Base-by-base conservation (phyloP, 495 filamentous ascomycete genomes). In the Emericellopsis terricola region DNA sequence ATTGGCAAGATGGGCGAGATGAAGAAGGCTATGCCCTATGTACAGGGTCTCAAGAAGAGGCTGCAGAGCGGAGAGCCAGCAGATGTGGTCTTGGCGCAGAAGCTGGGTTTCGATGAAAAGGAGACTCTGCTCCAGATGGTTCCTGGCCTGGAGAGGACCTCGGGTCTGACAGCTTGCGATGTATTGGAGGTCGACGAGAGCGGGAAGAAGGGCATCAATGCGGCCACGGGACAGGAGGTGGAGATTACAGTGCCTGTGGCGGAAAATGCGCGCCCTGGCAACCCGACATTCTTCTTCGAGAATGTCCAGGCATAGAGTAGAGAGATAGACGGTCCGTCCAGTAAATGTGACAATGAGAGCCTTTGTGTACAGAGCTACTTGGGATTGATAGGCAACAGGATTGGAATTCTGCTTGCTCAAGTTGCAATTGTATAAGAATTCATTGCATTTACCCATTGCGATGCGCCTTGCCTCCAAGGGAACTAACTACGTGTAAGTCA, bases 21-120 rank as follows among this genome's bases (percentile, higher is more conserved):
- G 69, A 97, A 97, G 71, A 83, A 87, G 56, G 87, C 82, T 17
- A 96, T 96, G 89, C 91, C 91, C 4, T 97, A 94, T 47, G 73
- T 96, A 3, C 84, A 96, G 54, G 56, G 48, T 1, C 56, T 97
- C 32, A 30, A 94, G 76, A 76, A 69, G 45, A 68, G 81, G 14
- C 65, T 97, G 16, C 52, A 77, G 29, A 51, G 48, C 15, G 71
- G 68, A 27, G 67, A 73, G 49, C 54, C 63, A 20, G 59, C 67
- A 6, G 58, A 69, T 14, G 59, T 48, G 7, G 84, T 94, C 28
- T 77, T 94, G 44, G 69, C 83, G 15, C 60, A 85, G 35, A 81
- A 83, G 53, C 56, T 97, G 33, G 65, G 67, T 3, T 97, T 97
- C 50, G 79, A 93, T 41, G 89, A 97, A 43, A 55, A 77, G 11